These are phyloP conservation scores for Fusarium humuli DNA, from an alignment of 2,329 filamentous ascomycete genomes.

Conservation along the genomic window DNA sequence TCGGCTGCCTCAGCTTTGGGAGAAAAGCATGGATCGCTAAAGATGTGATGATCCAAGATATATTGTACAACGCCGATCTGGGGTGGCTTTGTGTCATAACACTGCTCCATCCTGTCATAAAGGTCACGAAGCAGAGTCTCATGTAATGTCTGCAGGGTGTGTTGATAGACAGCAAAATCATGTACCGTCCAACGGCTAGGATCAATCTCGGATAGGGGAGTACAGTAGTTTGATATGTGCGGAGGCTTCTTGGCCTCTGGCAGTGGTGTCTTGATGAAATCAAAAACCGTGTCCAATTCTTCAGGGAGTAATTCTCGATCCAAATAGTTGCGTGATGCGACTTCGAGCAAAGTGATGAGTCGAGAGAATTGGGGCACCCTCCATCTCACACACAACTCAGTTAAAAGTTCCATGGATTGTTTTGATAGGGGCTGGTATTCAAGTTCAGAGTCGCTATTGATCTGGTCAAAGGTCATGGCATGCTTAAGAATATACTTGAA, in stretches of 20 bases:
- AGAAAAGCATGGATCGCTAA: slow-evolving; percentile 80
- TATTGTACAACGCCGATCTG: slow-evolving; percentile 83
- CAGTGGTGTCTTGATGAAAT: slow-evolving; percentile 79
- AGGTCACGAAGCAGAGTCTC: slow-evolving; percentile 88
- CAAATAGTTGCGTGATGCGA: slow-evolving; percentile 84
- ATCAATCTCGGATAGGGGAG: slow-evolving; percentile 67
- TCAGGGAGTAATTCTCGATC: slow-evolving; percentile 85
- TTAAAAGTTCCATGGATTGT: slow-evolving; percentile 83
- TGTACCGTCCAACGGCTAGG: slow-evolving; percentile 74
- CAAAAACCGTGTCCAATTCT: slow-evolving; percentile 85
- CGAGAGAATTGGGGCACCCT: slow-evolving; percentile 86
- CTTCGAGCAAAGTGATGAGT: slow-evolving; percentile 84
- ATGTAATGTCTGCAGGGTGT: slow-evolving; percentile 78
- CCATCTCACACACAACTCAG: slow-evolving; percentile 89
- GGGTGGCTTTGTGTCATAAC: slow-evolving; percentile 89
- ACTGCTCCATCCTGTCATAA: slow-evolving; percentile 86
- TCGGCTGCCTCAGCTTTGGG: slow-evolving; percentile 76
- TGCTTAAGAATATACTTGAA: slow-evolving; percentile 86
- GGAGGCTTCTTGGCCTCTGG: slow-evolving; percentile 73
- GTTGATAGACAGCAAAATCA: slow-evolving; percentile 78
- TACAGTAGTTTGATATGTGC: slow-evolving; percentile 63
- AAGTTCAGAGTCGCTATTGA: slow-evolving; percentile 65
- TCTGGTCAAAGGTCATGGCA: slow-evolving; percentile 74
- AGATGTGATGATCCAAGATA: slow-evolving; percentile 84
- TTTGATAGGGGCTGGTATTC: slow-evolving; percentile 73